Conservation (phyloP, 441 rosid genomes). For the Erodium texanum region DNA sequence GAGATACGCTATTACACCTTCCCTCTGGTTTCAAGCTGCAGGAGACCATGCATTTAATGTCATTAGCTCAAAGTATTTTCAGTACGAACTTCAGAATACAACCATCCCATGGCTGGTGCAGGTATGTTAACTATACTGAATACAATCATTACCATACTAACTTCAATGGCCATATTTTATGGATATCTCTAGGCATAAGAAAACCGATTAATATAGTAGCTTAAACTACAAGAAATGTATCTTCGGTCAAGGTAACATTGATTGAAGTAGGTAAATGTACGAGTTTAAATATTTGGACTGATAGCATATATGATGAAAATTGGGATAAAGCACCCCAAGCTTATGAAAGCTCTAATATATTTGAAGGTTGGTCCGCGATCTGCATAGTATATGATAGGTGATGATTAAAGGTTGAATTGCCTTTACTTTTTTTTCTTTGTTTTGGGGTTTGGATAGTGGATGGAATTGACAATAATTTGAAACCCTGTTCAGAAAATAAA, state of each 20-base stretch:
- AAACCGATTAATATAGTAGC: neutral
- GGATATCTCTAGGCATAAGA: neutral
- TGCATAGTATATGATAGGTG: neutral
- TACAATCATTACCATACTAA: neutral
- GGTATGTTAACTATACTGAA: slow-evolving; percentile 31
- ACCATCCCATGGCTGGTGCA: slow-evolving; percentile 67
- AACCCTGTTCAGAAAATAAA: no score
- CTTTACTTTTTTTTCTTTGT: neutral
- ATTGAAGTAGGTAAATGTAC: neutral
- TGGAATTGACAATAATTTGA: no score
- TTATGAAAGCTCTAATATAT: neutral
- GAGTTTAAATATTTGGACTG: neutral
- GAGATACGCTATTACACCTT: slow-evolving; percentile 1
- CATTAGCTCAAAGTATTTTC: slow-evolving; percentile 47
- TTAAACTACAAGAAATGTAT: neutral
- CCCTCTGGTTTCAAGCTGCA: slow-evolving; percentile 32
- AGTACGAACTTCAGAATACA: slow-evolving; percentile 31
- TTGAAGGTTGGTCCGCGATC: slow-evolving; percentile 2
- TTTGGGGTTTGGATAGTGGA: no score
- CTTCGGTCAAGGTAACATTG: neutral
- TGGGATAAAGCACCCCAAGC: neutral
- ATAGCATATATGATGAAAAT: neutral
- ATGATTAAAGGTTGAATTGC: neutral
- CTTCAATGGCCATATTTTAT: neutral
- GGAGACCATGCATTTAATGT: slow-evolving; percentile 38